Evolutionary conservation across 768 basidiomycete species (phyloP), one percentile per base, ranked within the genome.

Genomic region (Lactarius indigo): DNA sequence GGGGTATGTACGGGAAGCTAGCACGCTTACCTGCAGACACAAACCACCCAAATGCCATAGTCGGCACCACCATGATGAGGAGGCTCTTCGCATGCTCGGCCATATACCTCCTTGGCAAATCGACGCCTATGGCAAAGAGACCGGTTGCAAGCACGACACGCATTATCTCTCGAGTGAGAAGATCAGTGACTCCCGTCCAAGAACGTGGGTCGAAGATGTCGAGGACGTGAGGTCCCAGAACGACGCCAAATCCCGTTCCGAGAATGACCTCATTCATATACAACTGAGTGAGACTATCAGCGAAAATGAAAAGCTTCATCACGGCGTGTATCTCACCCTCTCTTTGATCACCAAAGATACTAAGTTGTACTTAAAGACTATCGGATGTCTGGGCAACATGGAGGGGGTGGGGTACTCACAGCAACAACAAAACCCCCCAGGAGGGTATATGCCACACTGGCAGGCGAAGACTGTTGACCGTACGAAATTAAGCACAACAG

Each of bases 241-340:
- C 67, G 54, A 86, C 75, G 5, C 85, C 84, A 64, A 87, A 88
- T 0, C 82, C 81, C 0, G 94, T 96, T 1, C 94, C 95, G 30
- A 97, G 87, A 35, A 96, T 88, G 41, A 96, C 95, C 80, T 99
- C 96, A 71, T 94, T 97, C 69, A 97, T 85, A 73, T 90, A 97
- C 6, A 96, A 73, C 85, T 92, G 59, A 18, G 30, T 20, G 44
- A 23, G 23, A 7, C 13, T n/a, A 52, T 58, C 52, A 59, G 17
- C 26, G 18, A 28, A 33, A 61, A 13, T 9, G 50, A 12, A 23
- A 35, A 57, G 31, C 35, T 39, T 39, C 37, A 59, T 3, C 55
- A 0, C 50, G 1, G 10, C 26, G 30, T 28, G 20, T 56, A 15
- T 72, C 75, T 12, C 56, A 90, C 91, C 79, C 80, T 88, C 77